Base-by-base conservation (phyloP, 805 yeast genomes). In the Hanseniaspora pseudoguilliermondii region DNA sequence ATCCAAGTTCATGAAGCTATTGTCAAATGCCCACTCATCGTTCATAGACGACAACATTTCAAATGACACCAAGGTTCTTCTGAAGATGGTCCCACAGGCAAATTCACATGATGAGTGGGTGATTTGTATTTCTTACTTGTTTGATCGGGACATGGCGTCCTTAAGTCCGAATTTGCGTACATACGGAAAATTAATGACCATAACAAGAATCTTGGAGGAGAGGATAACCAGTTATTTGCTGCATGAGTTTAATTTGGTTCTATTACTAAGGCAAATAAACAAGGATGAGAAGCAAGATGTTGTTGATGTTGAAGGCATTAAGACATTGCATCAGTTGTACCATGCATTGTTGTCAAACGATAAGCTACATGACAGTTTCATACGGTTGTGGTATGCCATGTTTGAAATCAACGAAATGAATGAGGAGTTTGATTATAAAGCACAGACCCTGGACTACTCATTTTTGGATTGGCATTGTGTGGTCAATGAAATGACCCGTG, bases 381-480 rank as follows among this genome's bases (percentile, higher is more conserved):
- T 46, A 46, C 20, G 48, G 9, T 21, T 46, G 15, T 46, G 48
- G 48, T 46, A n/a, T 32, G 48, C 48, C 13, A 46, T 18, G 18
- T 46, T 25, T 32, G 48, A 46, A 32, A 46, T 46, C 10, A 46
- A 18, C 5, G 48, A 46, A 13, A 10, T 29, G 18, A 32, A 32
- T 18, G 48, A 46, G 1, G 39, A 46, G 8, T 46, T n/a, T 20
- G 48, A 46, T 18, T 46, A 46, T 9, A 32, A 32, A 32, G 3
- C 36, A 18, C n/a, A 32, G 25, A 46, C 48, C 7, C n/a, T 46
- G 25, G 38, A 32, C 11, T 46, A 46, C 23, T 46, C 48, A 2
- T 46, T 46, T 9, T 13, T 46, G n/a, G 48, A 46, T n/a, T 46
- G 48, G 48, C 48, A 46, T 5, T 46, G 48, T 32, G 48, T 46